Base-by-base conservation (phyloP, 192 early-diverging fungal genomes). In the Thamnidium elegans region DNA sequence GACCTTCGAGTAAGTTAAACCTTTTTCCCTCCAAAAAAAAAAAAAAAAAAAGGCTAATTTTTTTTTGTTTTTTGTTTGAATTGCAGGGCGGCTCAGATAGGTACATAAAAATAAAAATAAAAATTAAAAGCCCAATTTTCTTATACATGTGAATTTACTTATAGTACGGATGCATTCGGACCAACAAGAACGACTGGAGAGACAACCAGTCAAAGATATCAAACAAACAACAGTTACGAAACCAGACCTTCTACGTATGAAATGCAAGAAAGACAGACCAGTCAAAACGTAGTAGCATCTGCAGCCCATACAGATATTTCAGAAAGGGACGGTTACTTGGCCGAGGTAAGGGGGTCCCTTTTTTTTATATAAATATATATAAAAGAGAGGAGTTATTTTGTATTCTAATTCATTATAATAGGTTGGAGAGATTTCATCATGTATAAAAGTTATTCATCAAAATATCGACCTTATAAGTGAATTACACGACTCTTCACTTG, bases 381-480 rank as follows among this genome's bases (percentile, higher is more conserved):
- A n/a, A n/a, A n/a, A n/a, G 26, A 26, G 26, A 26, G 26, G 26
- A 26, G 14, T 44, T 44, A 44, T n/a, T n/a, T n/a, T n/a, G 8
- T 44, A 44, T 44, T 44, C 9, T 11, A 31, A 55, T 34, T 32
- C 6, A 14, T 55, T 7, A 17, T 26, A 34, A n/a, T 45, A 59
- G 58, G 43, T 59, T 13, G 58, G 43, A 20, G 43, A 59, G 9
- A 43, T 59, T 45, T 31, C 58, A 23, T 20, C 36, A 15, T 59
- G 19, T 45, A 59, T 59, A 15, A 59, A 59, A 44, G 13, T 17
- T 26, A 45, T 59, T 4, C 7, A 59, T 59, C 58, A 44, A 7
- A 64, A 64, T 43, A 64, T 64, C 17, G 50, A 43, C 42, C 34
- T 31, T 64, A 64, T 64, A 8, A 51, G 42, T 20, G 63, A 42